Conservation (phyloP, 345 rosid genomes). For the Euclidium syriacum region DNA sequence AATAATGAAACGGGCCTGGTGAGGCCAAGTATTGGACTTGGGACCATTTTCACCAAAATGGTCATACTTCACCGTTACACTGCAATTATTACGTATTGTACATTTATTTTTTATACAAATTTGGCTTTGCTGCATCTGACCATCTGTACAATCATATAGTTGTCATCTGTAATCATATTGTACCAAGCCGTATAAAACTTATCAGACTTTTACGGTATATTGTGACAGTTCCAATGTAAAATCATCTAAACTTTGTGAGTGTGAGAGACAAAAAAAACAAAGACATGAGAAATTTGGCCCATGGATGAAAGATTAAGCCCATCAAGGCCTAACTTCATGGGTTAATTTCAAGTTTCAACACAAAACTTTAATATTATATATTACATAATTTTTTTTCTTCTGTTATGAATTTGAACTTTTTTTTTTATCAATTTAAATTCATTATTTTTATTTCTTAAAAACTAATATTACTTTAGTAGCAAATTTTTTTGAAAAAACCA, state of each 20-base stretch:
- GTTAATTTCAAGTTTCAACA: too few species aligned
- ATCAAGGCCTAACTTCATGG: not conserved
- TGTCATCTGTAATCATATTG: not conserved
- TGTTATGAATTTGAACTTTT: too few species aligned
- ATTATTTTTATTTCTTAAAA: too few species aligned
- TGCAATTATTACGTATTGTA: not conserved
- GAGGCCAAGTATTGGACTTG: not conserved
- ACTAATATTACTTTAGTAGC: too few species aligned
- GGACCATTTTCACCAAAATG: slow-evolving; percentile 11
- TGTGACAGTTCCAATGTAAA: not conserved
- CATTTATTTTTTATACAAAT: too few species aligned
- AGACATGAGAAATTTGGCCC: not conserved
- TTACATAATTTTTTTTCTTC: too few species aligned
- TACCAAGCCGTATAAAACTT: not conserved
- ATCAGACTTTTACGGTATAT: not conserved
- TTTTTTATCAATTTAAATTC: too few species aligned
- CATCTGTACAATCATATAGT: slow-evolving; percentile 1
- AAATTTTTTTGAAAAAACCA: too few species aligned
- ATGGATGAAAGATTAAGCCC: not conserved
- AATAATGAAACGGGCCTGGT: not conserved
- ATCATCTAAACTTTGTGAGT: not conserved
- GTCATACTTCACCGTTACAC: slow-evolving; percentile 15
- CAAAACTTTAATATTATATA: too few species aligned
- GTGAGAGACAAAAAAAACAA: not conserved
- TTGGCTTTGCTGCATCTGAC: not conserved